Evolutionary conservation across 257 asterid genomes (phyloP).

Genomic region (Solanum sejunctum): DNA sequence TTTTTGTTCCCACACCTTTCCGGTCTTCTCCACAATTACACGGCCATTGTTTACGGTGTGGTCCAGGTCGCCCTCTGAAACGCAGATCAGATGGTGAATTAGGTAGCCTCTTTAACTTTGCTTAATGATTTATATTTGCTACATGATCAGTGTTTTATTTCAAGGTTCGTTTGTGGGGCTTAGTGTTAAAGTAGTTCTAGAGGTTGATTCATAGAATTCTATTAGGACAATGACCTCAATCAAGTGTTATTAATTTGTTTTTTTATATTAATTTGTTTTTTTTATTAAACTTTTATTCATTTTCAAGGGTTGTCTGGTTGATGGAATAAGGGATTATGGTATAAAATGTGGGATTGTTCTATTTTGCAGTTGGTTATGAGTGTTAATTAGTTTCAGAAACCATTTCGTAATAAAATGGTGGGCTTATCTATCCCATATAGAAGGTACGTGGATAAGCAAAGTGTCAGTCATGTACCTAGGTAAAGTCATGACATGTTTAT

Average conservation of each 20-base stretch:
- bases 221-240: neutral
- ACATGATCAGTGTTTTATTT: neutral
- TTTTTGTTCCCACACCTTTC: neutral
- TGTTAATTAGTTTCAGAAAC: neutral
- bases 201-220: neutral
- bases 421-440: neutral
- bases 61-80: neutral
- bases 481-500: neutral
- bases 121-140: neutral
- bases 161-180: neutral
- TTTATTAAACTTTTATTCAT: neutral
- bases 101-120: neutral
- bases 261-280: neutral
- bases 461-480: neutral
- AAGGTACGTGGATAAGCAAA: neutral
- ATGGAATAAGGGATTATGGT: neutral
- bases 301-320: neutral
- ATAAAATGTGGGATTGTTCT: neutral
- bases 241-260: neutral
- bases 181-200: neutral
- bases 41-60: neutral
- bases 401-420: neutral
- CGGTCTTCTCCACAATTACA: neutral
- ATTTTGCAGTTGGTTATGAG: neutral
- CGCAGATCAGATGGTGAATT: neutral